Conservation (phyloP, 768 basidiomycete genomes). For the Guyanaporus albipodus region DNA sequence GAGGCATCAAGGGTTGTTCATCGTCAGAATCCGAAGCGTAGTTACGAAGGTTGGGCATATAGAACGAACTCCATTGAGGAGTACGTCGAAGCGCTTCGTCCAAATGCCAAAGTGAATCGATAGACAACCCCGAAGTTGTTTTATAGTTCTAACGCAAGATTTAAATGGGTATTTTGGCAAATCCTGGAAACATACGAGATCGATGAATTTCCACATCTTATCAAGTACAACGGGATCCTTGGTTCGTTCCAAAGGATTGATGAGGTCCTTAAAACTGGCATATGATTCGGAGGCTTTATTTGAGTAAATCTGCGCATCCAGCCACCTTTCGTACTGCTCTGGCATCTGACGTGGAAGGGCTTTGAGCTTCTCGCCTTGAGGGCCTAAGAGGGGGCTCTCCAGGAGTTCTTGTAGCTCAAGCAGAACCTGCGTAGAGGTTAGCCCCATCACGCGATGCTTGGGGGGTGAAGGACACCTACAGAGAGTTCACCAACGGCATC, state of each 20-base stretch:
- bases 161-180: neutral
- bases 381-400: slow-evolving; percentile 55
- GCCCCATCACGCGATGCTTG: neutral
- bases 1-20: slow-evolving; percentile 15
- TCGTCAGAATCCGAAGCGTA: slow-evolving; percentile 25
- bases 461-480: slow-evolving; percentile 50
- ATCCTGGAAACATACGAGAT: slow-evolving; percentile 42
- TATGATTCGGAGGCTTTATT: slow-evolving; percentile 49
- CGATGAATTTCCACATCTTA: slow-evolving; percentile 61
- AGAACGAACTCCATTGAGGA: slow-evolving; percentile 59
- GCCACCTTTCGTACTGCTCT: slow-evolving; percentile 60
- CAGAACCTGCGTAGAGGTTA: slow-evolving; percentile 41
- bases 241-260: slow-evolving; percentile 57
- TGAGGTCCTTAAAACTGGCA: slow-evolving; percentile 49
- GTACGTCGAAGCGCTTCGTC: slow-evolving; percentile 44
- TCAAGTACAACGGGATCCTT: slow-evolving; percentile 48
- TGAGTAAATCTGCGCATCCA: slow-evolving; percentile 65
- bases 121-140: slow-evolving; percentile 44
- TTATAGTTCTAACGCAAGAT: slow-evolving; percentile 54
- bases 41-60: slow-evolving; percentile 19
- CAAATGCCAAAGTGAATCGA: slow-evolving; percentile 65
- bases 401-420: slow-evolving; percentile 65
- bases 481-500: slow-evolving; percentile 80
- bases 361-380: slow-evolving; percentile 53
- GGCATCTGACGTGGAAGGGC: slow-evolving; percentile 49